phyloP scores from a whole-genome alignment of 495 filamentous ascomycete species.

The Astrothelium macrocarpum region DNA sequence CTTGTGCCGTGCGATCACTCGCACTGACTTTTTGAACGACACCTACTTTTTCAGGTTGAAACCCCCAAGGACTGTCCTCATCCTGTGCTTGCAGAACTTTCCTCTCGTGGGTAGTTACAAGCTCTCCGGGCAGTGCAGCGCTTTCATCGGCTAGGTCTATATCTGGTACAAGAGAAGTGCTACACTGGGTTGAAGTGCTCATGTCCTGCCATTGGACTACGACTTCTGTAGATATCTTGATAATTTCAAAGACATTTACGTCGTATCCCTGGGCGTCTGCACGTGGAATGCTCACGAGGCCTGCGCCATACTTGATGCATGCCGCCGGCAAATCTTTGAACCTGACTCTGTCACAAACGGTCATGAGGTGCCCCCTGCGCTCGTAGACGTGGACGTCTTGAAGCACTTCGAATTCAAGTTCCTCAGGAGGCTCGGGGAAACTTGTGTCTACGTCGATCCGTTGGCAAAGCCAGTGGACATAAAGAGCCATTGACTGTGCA shows the following conservation, averaged over 20 bases:
- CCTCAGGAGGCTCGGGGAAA: conserved; percentile 12
- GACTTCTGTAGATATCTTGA: conserved; percentile 37
- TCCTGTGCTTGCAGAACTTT: not conserved
- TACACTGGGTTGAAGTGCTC: conserved; percentile 37
- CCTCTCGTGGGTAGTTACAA: conserved; percentile 42
- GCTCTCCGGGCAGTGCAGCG: conserved; percentile 51
- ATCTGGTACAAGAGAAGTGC: conserved; percentile 38
- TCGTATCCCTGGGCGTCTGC: conserved; percentile 47
- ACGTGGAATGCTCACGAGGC: conserved; percentile 36
- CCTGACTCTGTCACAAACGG: conserved; percentile 39
- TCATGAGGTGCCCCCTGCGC: conserved; percentile 18
- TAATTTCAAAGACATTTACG: conserved; percentile 45
- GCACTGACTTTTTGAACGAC: conserved; percentile 51
- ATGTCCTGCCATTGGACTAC: conserved; percentile 53
- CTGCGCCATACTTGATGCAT: conserved; percentile 37
- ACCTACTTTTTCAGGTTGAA: conserved; percentile 40
- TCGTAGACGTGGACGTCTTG: conserved; percentile 26
- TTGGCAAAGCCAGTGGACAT: conserved; percentile 41
- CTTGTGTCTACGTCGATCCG: conserved; percentile 5
- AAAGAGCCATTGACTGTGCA: conserved; percentile 32
- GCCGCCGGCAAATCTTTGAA: conserved; percentile 44
- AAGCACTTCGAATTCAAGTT: conserved; percentile 19
- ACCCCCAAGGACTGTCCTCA: not conserved
- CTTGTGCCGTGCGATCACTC: conserved; percentile 42
- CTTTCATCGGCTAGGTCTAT: conserved; percentile 41